Evolutionary conservation across 1,139 yeast species (phyloP).

Genomic region (Candida smagusa): DNA sequence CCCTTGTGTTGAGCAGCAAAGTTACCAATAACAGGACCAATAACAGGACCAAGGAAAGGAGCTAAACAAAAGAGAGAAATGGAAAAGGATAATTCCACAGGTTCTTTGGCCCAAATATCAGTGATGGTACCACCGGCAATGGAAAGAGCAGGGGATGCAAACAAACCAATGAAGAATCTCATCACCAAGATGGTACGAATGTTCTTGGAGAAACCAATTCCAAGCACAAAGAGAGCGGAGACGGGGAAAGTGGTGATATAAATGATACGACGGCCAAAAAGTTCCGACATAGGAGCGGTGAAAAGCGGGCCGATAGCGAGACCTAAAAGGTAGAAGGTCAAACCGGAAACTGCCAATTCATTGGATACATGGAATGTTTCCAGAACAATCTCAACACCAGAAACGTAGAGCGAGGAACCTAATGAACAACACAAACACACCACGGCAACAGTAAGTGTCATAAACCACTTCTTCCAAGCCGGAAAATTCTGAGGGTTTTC

Average conservation of each 20-base stretch:
- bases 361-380: slow-evolving; percentile 46
- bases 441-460: slow-evolving; percentile 60
- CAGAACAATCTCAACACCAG: slow-evolving; percentile 55
- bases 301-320: slow-evolving; percentile 69
- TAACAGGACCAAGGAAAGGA: slow-evolving; percentile 76
- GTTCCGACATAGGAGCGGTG: slow-evolving; percentile 76
- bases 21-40: slow-evolving; percentile 83
- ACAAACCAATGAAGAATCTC: slow-evolving; percentile 75
- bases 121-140: slow-evolving; percentile 85
- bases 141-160: slow-evolving; percentile 82
- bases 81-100: slow-evolving; percentile 63
- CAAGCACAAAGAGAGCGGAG: slow-evolving; percentile 74
- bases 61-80: slow-evolving; percentile 68
- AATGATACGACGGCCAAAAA: slow-evolving; percentile 67
- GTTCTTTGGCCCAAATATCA: slow-evolving; percentile 59
- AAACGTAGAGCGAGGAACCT: slow-evolving; percentile 68
- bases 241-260: slow-evolving; percentile 60
- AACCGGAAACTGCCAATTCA: slow-evolving; percentile 61
- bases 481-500: slow-evolving; percentile 71
- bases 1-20: slow-evolving; percentile 65
- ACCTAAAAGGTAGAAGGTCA: slow-evolving; percentile 69
- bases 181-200: slow-evolving; percentile 60
- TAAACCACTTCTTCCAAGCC: slow-evolving; percentile 55
- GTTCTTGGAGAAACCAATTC: slow-evolving; percentile 62
- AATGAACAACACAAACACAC: slow-evolving; percentile 66